These are phyloP conservation scores for Colletotrichum spaethianum DNA, from an alignment of 2,329 filamentous ascomycete genomes.

Conservation along the genomic window DNA sequence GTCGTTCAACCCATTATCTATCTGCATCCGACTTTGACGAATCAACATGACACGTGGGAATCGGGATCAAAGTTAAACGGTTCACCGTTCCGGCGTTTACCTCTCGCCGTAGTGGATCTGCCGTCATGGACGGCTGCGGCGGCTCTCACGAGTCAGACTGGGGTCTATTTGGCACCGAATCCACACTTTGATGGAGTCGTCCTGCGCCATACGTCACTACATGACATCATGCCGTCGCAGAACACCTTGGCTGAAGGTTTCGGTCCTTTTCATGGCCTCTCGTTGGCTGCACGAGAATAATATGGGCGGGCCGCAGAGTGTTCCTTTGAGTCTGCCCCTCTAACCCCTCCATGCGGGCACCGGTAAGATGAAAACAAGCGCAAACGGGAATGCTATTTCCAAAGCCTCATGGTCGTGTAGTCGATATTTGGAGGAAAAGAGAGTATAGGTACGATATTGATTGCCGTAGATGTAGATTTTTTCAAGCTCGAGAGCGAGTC, in stretches of 20 bases:
- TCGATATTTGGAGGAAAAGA: too few species aligned
- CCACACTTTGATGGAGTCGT: conserved; percentile 14
- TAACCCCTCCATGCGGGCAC: conserved; percentile 4
- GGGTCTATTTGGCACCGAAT: not conserved
- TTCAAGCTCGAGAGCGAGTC: not conserved
- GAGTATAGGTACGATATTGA: not conserved
- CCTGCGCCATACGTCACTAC: conserved; percentile 8
- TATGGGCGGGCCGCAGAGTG: not conserved
- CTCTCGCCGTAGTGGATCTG: not conserved
- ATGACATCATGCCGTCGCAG: conserved; percentile 40
- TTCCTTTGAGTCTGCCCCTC: conserved; percentile 14
- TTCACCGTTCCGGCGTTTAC: not conserved
- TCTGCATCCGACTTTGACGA: not conserved
- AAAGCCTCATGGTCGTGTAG: not conserved
- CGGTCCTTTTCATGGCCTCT: conserved; percentile 12
- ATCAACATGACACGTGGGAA: not conserved
- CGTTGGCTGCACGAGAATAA: conserved; percentile 1
- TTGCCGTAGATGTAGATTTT: too few species aligned
- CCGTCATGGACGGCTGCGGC: conserved; percentile 17
- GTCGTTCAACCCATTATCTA: not conserved
- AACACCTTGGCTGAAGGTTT: conserved; percentile 18
- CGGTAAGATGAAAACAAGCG: conserved; percentile 3
- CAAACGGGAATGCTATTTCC: not conserved
- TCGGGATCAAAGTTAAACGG: not conserved
- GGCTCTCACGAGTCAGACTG: conserved; percentile 24